phyloP scores from a whole-genome alignment of 805 yeast genomes.

The Lipomyces chichibuensis region DNA sequence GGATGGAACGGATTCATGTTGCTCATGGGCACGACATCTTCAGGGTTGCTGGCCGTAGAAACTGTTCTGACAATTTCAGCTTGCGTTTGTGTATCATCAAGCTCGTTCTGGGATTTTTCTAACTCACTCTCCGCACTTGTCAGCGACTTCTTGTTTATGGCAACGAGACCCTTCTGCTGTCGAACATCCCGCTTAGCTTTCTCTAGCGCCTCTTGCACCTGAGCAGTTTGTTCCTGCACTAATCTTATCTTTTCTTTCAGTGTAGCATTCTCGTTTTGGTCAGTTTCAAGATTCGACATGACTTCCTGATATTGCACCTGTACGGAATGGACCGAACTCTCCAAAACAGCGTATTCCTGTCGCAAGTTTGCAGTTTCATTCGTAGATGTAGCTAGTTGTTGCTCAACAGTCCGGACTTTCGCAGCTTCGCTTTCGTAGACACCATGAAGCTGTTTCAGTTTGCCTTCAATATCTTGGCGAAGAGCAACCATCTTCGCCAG shows the following conservation, averaged over 20 bases:
- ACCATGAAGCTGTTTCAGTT: constrained; percentile 64
- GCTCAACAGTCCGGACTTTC: constrained; percentile 73
- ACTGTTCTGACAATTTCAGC: constrained; percentile 22
- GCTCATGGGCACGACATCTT: background rate
- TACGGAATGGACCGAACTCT: constrained; percentile 74
- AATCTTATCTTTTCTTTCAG: constrained; percentile 70
- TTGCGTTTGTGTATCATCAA: constrained; percentile 38
- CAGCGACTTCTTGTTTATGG: constrained; percentile 71
- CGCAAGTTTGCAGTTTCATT: constrained; percentile 70
- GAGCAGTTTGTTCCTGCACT: constrained; percentile 67
- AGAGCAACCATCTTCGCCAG: constrained; percentile 65
- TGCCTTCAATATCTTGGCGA: constrained; percentile 73
- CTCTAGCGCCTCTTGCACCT: constrained; percentile 60
- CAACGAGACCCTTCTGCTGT: constrained; percentile 63
- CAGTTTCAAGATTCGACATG: constrained; percentile 61
- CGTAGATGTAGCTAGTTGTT: constrained; percentile 58
- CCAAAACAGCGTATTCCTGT: constrained; percentile 73
- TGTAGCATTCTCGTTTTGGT: constrained; percentile 67
- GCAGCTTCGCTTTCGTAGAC: constrained; percentile 78
- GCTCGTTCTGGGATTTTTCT: constrained; percentile 50
- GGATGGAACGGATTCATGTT: constrained; percentile 22
- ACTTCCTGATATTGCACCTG: constrained; percentile 65
- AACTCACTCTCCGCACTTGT: constrained; percentile 61
- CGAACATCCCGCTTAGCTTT: constrained; percentile 57
- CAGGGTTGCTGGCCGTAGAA: constrained; percentile 12